phyloP scores from a whole-genome alignment of 148 eudicot species.

The Mesembryanthemum crystallinum region DNA sequence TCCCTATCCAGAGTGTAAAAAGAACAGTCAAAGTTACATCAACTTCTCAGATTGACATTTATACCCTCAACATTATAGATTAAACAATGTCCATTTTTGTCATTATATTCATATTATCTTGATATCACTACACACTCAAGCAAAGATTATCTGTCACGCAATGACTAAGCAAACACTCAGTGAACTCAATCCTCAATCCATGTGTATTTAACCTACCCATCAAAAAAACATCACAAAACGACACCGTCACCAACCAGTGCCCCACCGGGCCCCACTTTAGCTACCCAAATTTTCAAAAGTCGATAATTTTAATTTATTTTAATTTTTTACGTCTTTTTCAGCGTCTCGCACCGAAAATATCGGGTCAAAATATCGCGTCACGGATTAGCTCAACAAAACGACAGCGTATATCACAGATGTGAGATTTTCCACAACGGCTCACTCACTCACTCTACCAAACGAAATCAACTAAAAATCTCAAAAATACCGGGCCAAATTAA shows the following conservation, averaged over 20 bases:
- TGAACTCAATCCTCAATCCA: conserved; percentile 8
- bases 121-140: neutral
- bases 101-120: neutral
- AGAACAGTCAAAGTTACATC: neutral
- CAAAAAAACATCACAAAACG: conserved; percentile 19
- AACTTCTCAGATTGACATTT: neutral
- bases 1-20: neutral
- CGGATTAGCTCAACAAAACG: no score
- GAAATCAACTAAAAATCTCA: neutral
- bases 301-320: neutral
- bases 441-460: no score
- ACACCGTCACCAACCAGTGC: conserved; percentile 6
- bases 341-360: conserved; percentile 12
- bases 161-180: neutral
- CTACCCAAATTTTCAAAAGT: neutral
- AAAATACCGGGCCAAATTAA: neutral
- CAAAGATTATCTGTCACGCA: conserved; percentile 17
- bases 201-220: conserved; percentile 10
- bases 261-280: neutral
- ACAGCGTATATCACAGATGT: conserved; percentile 12
- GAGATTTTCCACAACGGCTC: no score
- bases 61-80: neutral
- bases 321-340: neutral
- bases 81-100: neutral
- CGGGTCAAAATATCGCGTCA: conserved; percentile 5